Base-by-base conservation (phyloP, 2,329 filamentous ascomycete genomes). In the Coniella lustricola region DNA sequence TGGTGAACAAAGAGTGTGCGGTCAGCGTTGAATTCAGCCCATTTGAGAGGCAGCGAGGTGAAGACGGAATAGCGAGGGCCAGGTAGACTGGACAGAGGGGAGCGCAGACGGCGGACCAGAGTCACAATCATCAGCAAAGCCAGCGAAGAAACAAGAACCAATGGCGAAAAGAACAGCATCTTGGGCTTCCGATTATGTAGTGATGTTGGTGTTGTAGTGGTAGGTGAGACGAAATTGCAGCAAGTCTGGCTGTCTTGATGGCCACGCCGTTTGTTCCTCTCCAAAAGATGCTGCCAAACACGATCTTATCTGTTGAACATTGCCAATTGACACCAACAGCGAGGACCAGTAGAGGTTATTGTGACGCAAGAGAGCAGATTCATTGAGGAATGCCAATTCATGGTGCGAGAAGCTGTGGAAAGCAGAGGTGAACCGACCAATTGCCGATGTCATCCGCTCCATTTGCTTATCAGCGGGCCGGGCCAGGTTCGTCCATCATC, bases 1-100 rank as follows among this genome's bases (percentile, higher is more conserved):
- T 55, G 46, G 53, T 84, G 78, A 25, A 82, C 69, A 53, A 81
- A 80, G 38, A 62, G 58, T 1, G 78, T 79, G 25, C 78, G 67
- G 18, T 66, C 65, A 29, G 72, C 74, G 31, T 64, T 66, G 43
- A 83, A 70, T 59, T 83, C 80, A 45, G 82, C 68, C 66, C 70
- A 77, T 56, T 76, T 79, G 43, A 81, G 61, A 1, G 70, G 52
- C 17, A 73, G 61, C 0, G 75, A 75, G 0, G 74, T 78, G 56
- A 78, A 70, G 25, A 70, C 67, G 17, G 76, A 71, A 33, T 66
- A 46, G 40, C 56, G 53, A 7, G 77, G 75, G 2, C 77, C 78
- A 0, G 77, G 77, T 7, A 80, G 50, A 17, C 48, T 58, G 47
- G 66, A 63, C 33, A 72, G 60, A 0, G 68, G 67, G 16, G 68